Evolutionary conservation across 164 flowering plant genomes (phyloP).

Genomic region (Nymphaea colorata): DNA sequence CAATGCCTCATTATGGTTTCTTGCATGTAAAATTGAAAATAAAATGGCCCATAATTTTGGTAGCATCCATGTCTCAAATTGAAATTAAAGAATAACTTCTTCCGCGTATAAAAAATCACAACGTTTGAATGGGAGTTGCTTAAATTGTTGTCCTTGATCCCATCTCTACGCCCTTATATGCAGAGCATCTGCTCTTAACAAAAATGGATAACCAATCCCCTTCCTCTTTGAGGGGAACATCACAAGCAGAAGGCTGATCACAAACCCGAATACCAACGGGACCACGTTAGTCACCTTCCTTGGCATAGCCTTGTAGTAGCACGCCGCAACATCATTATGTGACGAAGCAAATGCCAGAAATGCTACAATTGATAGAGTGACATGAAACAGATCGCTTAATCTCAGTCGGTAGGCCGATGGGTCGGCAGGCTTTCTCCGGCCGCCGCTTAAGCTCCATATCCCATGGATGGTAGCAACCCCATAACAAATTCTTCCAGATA

Average conservation of each 20-base stretch:
- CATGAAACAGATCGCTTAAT: constrained; percentile 41
- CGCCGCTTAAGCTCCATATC: constrained; percentile 44
- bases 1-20: too few species aligned
- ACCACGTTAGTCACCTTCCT: constrained; percentile 35
- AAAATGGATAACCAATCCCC: constrained; percentile 59
- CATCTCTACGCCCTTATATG: too few species aligned
- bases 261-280: constrained; percentile 46
- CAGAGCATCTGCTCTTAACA: constrained; percentile 11
- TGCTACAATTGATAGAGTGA: constrained; percentile 28
- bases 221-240: constrained; percentile 44
- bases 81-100: too few species aligned
- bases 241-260: constrained; percentile 37
- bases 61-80: too few species aligned
- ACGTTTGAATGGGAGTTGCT: too few species aligned
- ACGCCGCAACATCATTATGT: constrained; percentile 28
- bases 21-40: too few species aligned
- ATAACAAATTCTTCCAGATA: constrained; percentile 34
- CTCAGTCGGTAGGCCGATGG: constrained; percentile 35
- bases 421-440: constrained; percentile 23
- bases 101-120: too few species aligned
- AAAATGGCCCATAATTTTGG: too few species aligned
- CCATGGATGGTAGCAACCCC: constrained; percentile 47
- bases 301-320: constrained; percentile 28
- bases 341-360: constrained; percentile 37
- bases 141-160: too few species aligned